Conservation (phyloP, 2,329 filamentous ascomycete species). For the Fusarium chuoi region DNA sequence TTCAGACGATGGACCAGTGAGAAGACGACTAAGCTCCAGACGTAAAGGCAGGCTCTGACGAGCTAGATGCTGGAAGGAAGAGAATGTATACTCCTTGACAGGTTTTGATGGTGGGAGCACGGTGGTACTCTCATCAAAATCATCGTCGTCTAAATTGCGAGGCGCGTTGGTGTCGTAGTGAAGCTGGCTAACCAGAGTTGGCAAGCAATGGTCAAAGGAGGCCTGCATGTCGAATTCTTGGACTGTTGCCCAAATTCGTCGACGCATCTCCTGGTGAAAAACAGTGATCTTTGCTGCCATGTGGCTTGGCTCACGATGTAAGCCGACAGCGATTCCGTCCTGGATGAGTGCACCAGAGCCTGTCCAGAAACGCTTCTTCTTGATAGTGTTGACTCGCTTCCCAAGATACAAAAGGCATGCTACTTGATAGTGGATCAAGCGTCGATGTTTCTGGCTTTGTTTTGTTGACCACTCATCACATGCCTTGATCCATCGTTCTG, state of each 20-base stretch:
- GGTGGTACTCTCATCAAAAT: slow-evolving; percentile 64
- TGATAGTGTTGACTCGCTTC: slow-evolving; percentile 70
- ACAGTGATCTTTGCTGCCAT: slow-evolving; percentile 65
- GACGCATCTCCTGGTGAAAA: slow-evolving; percentile 71
- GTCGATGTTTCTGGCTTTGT: slow-evolving; percentile 71
- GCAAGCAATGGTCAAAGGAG: slow-evolving; percentile 69
- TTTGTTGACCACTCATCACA: slow-evolving; percentile 64
- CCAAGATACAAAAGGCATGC: slow-evolving; percentile 68
- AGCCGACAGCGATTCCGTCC: slow-evolving; percentile 66
- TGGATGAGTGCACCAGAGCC: slow-evolving; percentile 65
- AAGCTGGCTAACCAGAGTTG: slow-evolving; percentile 66
- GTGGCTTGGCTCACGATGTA: slow-evolving; percentile 68
- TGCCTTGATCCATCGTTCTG: slow-evolving; percentile 66
- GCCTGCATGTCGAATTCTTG: slow-evolving; percentile 71
- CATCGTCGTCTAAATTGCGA: slow-evolving; percentile 67
- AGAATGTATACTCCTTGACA: slow-evolving; percentile 65
- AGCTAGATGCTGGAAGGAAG: slow-evolving; percentile 68
- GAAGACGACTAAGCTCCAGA: slow-evolving; percentile 65
- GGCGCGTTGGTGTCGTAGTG: slow-evolving; percentile 66
- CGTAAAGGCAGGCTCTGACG: slow-evolving; percentile 66
- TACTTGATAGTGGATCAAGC: slow-evolving; percentile 70
- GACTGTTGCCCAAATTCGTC: slow-evolving; percentile 69
- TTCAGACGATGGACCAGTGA: slow-evolving; percentile 64
- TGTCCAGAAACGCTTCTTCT: slow-evolving; percentile 73
- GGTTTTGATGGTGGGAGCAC: slow-evolving; percentile 63